Evolutionary conservation across 345 rosid genomes (phyloP).

Genomic region (Pistacia integerrima): DNA sequence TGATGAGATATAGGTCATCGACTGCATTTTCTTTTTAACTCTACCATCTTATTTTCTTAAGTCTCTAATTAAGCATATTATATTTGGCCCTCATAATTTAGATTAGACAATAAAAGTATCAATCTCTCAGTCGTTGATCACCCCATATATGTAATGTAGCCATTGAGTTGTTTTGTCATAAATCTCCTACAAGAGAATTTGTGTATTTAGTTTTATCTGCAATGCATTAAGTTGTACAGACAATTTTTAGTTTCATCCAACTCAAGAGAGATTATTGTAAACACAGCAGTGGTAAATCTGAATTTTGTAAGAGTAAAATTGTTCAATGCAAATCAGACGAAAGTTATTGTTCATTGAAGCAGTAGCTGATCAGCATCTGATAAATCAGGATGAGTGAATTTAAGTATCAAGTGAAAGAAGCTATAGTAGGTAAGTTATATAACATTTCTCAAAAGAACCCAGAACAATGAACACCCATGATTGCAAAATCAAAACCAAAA

Average conservation of each 20-base stretch:
- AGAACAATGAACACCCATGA: background rate
- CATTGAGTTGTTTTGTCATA: background rate
- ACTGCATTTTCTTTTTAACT: background rate
- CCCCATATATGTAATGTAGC: background rate
- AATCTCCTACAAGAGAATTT: background rate
- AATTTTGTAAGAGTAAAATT: too few relatives aligned
- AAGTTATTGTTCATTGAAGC: too few relatives aligned
- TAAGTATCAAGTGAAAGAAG: background rate
- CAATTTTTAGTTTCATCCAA: background rate
- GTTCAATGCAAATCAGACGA: too few relatives aligned
- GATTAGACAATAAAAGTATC: slow-evolving; percentile 2
- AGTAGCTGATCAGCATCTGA: too few relatives aligned
- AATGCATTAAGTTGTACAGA: background rate
- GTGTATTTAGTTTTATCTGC: background rate
- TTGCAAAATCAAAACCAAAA: background rate
- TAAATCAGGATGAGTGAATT: too few relatives aligned
- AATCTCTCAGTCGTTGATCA: background rate
- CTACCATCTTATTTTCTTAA: background rate
- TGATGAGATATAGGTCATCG: background rate
- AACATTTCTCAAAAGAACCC: background rate
- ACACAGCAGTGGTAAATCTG: too few relatives aligned
- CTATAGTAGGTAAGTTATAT: background rate
- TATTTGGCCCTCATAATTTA: background rate
- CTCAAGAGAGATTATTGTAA: background rate
- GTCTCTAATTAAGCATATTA: background rate